Base-by-base conservation (phyloP, 768 basidiomycete genomes). In the Lactifluus pinguis region DNA sequence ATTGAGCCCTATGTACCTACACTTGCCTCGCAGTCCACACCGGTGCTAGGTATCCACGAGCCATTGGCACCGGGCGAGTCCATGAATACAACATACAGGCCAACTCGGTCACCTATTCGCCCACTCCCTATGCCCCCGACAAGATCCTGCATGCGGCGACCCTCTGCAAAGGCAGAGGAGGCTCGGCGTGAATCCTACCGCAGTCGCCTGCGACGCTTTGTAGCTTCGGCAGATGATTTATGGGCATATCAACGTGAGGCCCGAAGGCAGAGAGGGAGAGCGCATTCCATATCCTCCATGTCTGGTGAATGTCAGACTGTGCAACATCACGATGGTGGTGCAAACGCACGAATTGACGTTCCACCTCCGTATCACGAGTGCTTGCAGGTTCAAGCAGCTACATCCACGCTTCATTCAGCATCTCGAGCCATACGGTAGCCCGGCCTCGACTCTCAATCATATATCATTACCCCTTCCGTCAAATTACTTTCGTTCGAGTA, bases 301-400 rank as follows among this genome's bases (percentile, higher is more conserved):
- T 45, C 49, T 30, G 49, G 36, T 9, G 45, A 19, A 6, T 57
- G 38, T 38, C 44, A 34, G 14, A 21, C 53, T 19, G 55, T 57
- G 38, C 60, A 62, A 17, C 63, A 64, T 38, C 63, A 64, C 47
- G 51, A 64, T 41, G 60, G 63, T 3, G 49, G 53, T 13, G 9
- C 36, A 25, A 17, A 39, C 17, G 25, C 52, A 8, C 50, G 49
- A 19, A 55, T 55, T 25, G 63, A 64, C 51, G 44, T 64, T 15
- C 63, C 63, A 21, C 63, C 63, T n/a, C 63, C 63, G 1, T 64
- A 64, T 50, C 39, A 53, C 32, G 63, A 64, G 39, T 61, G 62
- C 54, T 47, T 61, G 53, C 50, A 25, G 29, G 29, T 14, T 30
- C 51, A 53, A 29, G 42, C 52, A 29, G 7, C 45, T 34, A 41